Base-by-base conservation (phyloP, 2,329 filamentous ascomycete species). In the Neofusicoccum sp. region DNA sequence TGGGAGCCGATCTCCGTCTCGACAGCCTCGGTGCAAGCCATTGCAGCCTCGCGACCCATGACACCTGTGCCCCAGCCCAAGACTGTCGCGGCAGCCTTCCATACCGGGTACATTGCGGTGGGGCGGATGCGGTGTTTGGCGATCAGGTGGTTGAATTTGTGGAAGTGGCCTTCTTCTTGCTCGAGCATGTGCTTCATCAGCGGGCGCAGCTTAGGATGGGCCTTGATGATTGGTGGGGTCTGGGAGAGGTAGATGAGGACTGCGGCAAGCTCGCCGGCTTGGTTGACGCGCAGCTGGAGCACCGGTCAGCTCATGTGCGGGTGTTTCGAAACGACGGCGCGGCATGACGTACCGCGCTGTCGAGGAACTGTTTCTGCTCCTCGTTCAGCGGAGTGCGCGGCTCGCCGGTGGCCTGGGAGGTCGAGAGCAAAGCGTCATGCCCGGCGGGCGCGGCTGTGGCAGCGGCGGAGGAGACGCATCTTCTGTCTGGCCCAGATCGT, bases 101-200 rank as follows among this genome's bases (percentile, higher is more conserved):
- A 99, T 2, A 97, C 65, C 0, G 95, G 95, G 70, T 96, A 96
- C 79, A 99, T 89, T 11, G 89, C 90, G 0, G 95, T 97, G 0
- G 95, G 95, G 0, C 95, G 90, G 56, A 99, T 87, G 61, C 92
- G 91, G 75, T 98, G 95, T 69, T 88, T 89, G 16, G 89, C 86
- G 4, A 98, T 80, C 28, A 98, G 83, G 3, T 80, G 70, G 75
- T 96, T 96, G 83, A 98, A 99, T 36, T 88, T 95, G 3, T 79
- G 76, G 67, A 98, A 87, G 76, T 99, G 95, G 7, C 86, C 89
- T 11, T 86, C 91, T 80, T 99, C 95, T 75, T 99, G 95, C 69
- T 95, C 91, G 80, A 96, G 93, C 95, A 99, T 99, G 82, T 98
- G 95, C 68, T 88, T 86, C 91, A 99, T 96, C 33, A 98, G 79